phyloP scores from a whole-genome alignment of 148 eudicot species.

The Diospyros kaki region DNA sequence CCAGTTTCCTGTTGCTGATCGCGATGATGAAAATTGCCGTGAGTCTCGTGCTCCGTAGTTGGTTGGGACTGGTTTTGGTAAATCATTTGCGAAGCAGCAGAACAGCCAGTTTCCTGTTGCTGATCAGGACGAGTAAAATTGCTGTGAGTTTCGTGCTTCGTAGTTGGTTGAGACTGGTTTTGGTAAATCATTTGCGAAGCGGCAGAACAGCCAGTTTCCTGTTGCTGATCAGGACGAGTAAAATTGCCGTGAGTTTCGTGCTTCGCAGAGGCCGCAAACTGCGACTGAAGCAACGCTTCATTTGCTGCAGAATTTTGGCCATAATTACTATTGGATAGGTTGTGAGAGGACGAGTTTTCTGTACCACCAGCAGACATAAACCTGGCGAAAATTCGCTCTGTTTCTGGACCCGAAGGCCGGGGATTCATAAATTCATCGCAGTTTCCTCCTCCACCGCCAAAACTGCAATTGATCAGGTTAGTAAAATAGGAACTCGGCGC shows the following conservation, averaged over 20 bases:
- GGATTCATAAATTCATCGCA: conserved; percentile 37
- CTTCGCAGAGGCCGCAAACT: conserved; percentile 34
- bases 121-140: conserved; percentile 11
- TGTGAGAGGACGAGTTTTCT: conserved; percentile 18
- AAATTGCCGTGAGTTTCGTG: conserved; percentile 33
- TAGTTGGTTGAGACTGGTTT: conserved; percentile 19
- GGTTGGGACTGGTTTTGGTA: conserved; percentile 33
- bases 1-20: conserved; percentile 28
- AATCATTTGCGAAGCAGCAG: conserved; percentile 35
- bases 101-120: conserved; percentile 30
- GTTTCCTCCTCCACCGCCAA: conserved; percentile 24
- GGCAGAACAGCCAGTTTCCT: conserved; percentile 25
- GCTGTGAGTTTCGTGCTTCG: too few species aligned
- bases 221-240: conserved; percentile 12
- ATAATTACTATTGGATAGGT: conserved; percentile 15
- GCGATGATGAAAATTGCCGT: not conserved
- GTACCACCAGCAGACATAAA: conserved; percentile 36
- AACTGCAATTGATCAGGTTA: conserved; percentile 37
- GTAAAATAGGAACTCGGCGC: conserved; percentile 93
- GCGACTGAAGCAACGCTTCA: conserved; percentile 17
- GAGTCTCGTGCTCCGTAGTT: too few species aligned
- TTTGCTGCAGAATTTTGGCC: conserved; percentile 25
- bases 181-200: conserved; percentile 39
- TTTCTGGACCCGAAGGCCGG: conserved; percentile 57
- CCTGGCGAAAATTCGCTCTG: conserved; percentile 44